Conservation (phyloP, 495 filamentous ascomycete genomes). For the Hypoxylon fuscum region DNA sequence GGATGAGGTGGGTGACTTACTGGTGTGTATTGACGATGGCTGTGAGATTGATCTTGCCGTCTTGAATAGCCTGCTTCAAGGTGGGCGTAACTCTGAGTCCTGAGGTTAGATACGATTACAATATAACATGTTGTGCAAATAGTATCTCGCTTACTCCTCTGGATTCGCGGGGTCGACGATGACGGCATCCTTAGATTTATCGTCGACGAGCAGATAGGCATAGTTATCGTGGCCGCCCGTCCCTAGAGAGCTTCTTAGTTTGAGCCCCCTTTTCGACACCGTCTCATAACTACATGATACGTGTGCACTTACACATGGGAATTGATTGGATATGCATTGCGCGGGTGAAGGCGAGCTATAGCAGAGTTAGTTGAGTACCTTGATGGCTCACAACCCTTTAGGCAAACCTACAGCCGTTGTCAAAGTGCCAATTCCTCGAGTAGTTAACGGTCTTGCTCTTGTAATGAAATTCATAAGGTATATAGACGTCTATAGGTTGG, state of each 20-base stretch:
- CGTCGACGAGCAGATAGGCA: slow-evolving; percentile 93
- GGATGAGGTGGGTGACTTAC: slow-evolving; percentile 60
- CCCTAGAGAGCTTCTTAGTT: slow-evolving; percentile 63
- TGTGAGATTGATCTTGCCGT: slow-evolving; percentile 79
- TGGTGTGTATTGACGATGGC: slow-evolving; percentile 97
- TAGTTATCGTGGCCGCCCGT: slow-evolving; percentile 92
- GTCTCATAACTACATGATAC: neutral
- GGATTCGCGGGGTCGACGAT: slow-evolving; percentile 96
- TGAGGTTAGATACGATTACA: slow-evolving; percentile 6
- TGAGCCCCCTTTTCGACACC: neutral
- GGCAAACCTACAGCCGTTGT: slow-evolving; percentile 44
- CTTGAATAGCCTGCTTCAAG: slow-evolving; percentile 74
- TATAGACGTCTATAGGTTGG: slow-evolving; percentile 3
- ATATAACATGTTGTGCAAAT: neutral
- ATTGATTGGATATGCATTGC: slow-evolving; percentile 96
- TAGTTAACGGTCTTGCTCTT: slow-evolving; percentile 34
- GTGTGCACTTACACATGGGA: slow-evolving; percentile 88
- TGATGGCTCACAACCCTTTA: slow-evolving; percentile 5
- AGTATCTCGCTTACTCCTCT: slow-evolving; percentile 72
- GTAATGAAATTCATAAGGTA: slow-evolving; percentile 41
- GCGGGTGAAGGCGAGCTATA: slow-evolving; percentile 50
- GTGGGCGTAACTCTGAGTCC: slow-evolving; percentile 77
- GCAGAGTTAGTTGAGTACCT: slow-evolving; percentile 25
- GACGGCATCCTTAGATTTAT: slow-evolving; percentile 89
- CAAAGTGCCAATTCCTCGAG: slow-evolving; percentile 38